Conservation (phyloP, 2,329 filamentous ascomycete species). For the Hypomyces perniciosus region DNA sequence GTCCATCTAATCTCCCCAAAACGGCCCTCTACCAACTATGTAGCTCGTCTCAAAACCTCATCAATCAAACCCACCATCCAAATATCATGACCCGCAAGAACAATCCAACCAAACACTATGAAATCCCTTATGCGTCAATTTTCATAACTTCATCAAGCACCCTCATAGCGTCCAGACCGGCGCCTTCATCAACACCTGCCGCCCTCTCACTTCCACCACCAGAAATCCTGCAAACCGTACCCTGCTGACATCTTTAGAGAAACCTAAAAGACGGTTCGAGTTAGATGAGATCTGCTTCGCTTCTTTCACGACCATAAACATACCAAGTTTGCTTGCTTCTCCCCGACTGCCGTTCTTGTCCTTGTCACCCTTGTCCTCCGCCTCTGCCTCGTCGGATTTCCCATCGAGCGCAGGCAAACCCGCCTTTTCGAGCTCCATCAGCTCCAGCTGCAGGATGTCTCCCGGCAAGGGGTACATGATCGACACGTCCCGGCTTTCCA, state of each 20-base stretch:
- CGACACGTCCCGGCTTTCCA: slow-evolving; percentile 86
- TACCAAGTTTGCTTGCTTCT: slow-evolving; percentile 45
- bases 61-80: background rate
- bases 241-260: slow-evolving; percentile 44
- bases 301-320: slow-evolving; percentile 19
- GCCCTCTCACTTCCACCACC: slow-evolving; percentile 66
- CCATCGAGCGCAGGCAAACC: slow-evolving; percentile 56
- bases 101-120: background rate
- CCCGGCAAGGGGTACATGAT: slow-evolving; percentile 82
- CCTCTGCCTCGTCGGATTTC: slow-evolving; percentile 37
- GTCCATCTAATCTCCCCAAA: background rate
- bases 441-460: slow-evolving; percentile 58
- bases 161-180: slow-evolving; percentile 58
- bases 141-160: background rate
- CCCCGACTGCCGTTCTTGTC: slow-evolving; percentile 36
- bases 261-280: slow-evolving; percentile 30
- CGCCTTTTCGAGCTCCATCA: slow-evolving; percentile 83
- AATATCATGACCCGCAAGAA: background rate
- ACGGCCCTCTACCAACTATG: background rate
- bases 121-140: background rate
- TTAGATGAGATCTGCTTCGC: background rate
- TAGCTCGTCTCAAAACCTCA: background rate
- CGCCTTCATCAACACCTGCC: slow-evolving; percentile 69
- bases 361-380: slow-evolving; percentile 36
- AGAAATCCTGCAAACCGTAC: slow-evolving; percentile 73